Percentiles rank a stretch among this genome's conserved stretches.
phyloP scores from a whole-genome alignment of 768 basidiomycete species.

The Roridomyces roridus region DNA sequence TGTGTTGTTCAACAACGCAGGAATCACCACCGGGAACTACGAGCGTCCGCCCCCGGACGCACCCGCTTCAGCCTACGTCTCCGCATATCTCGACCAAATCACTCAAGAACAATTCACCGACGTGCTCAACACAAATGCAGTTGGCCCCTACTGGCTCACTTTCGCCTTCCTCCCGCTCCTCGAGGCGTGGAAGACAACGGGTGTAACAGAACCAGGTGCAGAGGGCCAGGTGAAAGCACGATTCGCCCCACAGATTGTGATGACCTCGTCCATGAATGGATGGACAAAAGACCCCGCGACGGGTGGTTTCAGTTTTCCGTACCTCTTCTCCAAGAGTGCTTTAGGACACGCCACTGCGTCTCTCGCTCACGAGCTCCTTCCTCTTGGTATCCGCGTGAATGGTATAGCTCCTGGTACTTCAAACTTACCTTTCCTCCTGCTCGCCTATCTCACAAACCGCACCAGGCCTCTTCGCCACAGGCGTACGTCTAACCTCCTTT shows the following conservation, averaged over 20 bases:
- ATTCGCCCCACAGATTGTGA: conserved; percentile 54
- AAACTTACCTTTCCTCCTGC: background rate
- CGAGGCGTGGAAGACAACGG: conserved; percentile 48
- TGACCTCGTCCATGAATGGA: conserved; percentile 59
- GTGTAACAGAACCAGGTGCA: conserved; percentile 20
- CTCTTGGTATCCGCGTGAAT: conserved; percentile 54
- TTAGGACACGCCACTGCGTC: conserved; percentile 52
- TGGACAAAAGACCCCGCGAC: conserved; percentile 58
- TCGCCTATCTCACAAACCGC: background rate
- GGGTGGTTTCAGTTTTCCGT: conserved; percentile 47
- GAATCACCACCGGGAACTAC: conserved; percentile 38
- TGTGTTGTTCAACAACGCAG: conserved; percentile 57
- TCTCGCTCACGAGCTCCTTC: conserved; percentile 53
- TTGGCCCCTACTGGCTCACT: conserved; percentile 59
- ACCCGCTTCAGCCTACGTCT: conserved; percentile 44
- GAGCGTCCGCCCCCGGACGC: conserved; percentile 29
- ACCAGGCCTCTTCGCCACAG: conserved; percentile 39
- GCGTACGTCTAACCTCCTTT: background rate
- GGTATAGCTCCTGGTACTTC: conserved; percentile 49
- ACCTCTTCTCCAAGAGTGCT: conserved; percentile 54
- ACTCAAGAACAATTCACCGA: conserved; percentile 44
- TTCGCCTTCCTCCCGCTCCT: conserved; percentile 63
- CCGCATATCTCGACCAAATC: conserved; percentile 45
- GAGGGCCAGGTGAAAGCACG: conserved; percentile 28
- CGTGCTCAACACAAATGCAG: conserved; percentile 43